These are phyloP conservation scores for Platanthera guangdongensis DNA, from an alignment of 106 monocot genomes.

Conservation along the genomic window DNA sequence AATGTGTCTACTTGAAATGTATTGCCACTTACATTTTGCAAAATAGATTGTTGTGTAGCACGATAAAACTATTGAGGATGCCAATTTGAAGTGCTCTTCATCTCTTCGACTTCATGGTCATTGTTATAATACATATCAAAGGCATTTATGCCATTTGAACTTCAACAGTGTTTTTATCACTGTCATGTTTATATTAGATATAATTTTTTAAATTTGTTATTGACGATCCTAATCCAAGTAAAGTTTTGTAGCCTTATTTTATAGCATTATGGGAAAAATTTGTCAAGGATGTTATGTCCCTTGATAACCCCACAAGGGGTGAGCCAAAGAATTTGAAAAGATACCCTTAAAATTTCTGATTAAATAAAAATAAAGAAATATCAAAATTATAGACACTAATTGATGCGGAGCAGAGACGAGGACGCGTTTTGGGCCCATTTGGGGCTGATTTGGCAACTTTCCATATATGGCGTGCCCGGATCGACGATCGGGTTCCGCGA, in stretches of 20 bases:
- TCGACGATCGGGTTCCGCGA: too few species aligned
- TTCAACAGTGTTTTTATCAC: not conserved
- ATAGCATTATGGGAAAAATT: not conserved
- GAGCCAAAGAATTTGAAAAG: not conserved
- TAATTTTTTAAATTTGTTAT: not conserved
- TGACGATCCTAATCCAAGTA: not conserved
- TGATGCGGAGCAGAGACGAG: too few species aligned
- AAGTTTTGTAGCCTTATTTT: not conserved
- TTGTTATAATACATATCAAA: not conserved
- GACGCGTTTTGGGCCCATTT: too few species aligned
- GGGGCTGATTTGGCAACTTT: too few species aligned
- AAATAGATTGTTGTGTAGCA: too few species aligned
- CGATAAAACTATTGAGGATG: too few species aligned
- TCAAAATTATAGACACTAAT: too few species aligned
- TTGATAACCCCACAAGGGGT: not conserved
- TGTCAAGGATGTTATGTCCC: not conserved
- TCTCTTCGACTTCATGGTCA: not conserved
- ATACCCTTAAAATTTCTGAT: too few species aligned
- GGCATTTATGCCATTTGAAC: not conserved
- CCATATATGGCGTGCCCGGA: too few species aligned
- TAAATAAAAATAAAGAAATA: too few species aligned
- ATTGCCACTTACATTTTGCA: too few species aligned
- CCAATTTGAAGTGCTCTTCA: not conserved
- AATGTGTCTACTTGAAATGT: too few species aligned
- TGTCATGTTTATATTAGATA: not conserved